Percentiles rank a stretch among this genome's conserved stretches.
These are phyloP conservation scores for Diaporthe sp. DNA, from an alignment of 2,329 filamentous ascomycete species.

Conservation along the genomic window DNA sequence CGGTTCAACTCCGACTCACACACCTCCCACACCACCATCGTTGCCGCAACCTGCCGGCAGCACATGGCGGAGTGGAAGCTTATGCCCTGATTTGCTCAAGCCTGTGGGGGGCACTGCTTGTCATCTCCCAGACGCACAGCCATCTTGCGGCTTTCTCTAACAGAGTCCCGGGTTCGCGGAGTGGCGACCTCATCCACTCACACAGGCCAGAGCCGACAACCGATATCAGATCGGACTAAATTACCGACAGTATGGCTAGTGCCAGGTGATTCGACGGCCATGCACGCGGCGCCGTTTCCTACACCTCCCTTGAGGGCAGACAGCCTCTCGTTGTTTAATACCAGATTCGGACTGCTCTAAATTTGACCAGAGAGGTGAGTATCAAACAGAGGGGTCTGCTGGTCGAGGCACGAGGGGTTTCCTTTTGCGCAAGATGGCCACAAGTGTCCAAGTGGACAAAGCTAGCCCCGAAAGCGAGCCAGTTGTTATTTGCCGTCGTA, in stretches of 20 bases:
- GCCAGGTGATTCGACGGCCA: not conserved
- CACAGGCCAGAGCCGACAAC: slow-evolving; percentile 10
- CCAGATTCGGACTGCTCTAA: not conserved
- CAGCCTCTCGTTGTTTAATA: not conserved
- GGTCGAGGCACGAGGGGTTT: not conserved
- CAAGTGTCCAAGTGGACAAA: slow-evolving; percentile 17
- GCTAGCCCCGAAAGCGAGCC: not conserved
- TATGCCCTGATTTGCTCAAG: not conserved
- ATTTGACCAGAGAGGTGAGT: not conserved
- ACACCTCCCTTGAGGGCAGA: not conserved
- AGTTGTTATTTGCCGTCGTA: not conserved
- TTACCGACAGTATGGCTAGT: slow-evolving; percentile 10
- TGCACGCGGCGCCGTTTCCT: not conserved
- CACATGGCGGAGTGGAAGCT: not conserved
- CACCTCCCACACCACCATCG: not conserved
- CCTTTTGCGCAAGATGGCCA: slow-evolving; percentile 3
- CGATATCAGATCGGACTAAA: slow-evolving; percentile 30
- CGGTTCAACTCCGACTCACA: not conserved
- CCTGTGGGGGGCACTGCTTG: not conserved
- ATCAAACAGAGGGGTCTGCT: not conserved
- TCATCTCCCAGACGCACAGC: not conserved
- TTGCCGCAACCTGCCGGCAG: not conserved
- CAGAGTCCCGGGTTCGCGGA: not conserved
- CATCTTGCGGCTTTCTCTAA: not conserved
- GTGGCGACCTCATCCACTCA: not conserved